phyloP scores from a whole-genome alignment of 148 eudicot species.

The Euryodendron excelsum region DNA sequence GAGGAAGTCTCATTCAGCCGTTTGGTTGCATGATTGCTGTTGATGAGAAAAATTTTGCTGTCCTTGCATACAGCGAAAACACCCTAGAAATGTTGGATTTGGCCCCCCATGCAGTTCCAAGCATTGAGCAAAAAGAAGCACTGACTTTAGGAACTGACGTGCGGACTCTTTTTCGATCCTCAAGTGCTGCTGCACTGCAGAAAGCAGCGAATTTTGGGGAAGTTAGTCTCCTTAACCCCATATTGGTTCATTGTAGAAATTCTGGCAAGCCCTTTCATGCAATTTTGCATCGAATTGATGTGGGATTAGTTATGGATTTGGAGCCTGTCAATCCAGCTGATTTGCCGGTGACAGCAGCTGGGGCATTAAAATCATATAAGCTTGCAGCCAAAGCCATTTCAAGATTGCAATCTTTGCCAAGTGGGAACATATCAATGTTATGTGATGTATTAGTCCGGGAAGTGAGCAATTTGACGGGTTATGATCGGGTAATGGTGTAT shows the following conservation, averaged over 20 bases:
- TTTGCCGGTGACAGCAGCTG: constrained; percentile 61
- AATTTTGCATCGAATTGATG: constrained; percentile 72
- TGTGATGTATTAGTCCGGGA: constrained; percentile 74
- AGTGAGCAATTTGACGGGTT: constrained; percentile 70
- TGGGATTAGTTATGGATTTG: constrained; percentile 76
- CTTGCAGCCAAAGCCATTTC: constrained; percentile 80
- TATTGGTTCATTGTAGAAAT: constrained; percentile 57
- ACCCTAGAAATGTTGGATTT: constrained; percentile 81
- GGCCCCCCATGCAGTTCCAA: constrained; percentile 65
- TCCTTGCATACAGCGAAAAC: constrained; percentile 82
- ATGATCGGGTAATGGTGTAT: constrained; percentile 86
- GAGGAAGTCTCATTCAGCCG: constrained; percentile 74
- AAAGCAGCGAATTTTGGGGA: constrained; percentile 62
- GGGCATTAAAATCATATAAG: constrained; percentile 75
- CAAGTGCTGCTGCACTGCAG: constrained; percentile 64
- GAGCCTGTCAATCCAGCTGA: constrained; percentile 70
- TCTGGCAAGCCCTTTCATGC: constrained; percentile 76
- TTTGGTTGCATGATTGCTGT: constrained; percentile 84
- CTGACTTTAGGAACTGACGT: constrained; percentile 71
- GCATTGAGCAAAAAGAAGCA: constrained; percentile 60
- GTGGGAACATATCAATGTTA: constrained; percentile 54
- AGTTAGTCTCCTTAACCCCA: constrained; percentile 69
- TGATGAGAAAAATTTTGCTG: constrained; percentile 49
- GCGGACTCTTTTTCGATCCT: constrained; percentile 54
- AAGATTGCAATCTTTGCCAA: constrained; percentile 61